These are phyloP conservation scores for Lasiodiplodia sp. DNA, from an alignment of 2,329 filamentous ascomycete genomes.

Conservation along the genomic window DNA sequence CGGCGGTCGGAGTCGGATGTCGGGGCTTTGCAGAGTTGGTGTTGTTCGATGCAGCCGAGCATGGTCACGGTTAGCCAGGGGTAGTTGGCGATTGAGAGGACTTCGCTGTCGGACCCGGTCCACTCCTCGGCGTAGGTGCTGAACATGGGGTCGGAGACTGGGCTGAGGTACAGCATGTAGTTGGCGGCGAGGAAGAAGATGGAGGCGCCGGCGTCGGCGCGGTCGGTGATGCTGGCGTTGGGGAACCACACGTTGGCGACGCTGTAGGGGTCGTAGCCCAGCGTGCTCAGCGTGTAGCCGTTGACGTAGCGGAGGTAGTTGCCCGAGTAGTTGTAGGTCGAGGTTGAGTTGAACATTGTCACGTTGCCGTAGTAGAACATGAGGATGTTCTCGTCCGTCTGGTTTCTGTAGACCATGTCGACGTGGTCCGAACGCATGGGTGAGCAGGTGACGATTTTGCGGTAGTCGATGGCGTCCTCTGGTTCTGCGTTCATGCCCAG, in stretches of 20 bases:
- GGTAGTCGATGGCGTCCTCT: not conserved
- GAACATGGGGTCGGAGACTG: not conserved
- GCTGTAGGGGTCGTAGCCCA: not conserved
- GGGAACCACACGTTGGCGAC: not conserved
- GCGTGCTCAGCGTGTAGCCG: not conserved
- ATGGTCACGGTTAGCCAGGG: not conserved
- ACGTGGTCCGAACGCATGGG: not conserved
- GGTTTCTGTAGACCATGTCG: not conserved
- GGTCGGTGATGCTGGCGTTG: not conserved
- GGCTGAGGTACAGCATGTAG: not conserved
- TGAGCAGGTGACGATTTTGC: conserved; percentile 4
- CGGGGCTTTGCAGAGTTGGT: not conserved
- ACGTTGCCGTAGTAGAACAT: not conserved
- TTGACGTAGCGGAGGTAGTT: conserved; percentile 2
- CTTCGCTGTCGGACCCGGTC: not conserved
- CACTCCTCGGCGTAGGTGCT: not conserved
- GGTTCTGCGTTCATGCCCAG: not conserved
- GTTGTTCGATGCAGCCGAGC: conserved; percentile 8
- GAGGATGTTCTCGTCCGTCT: not conserved
- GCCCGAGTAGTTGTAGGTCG: not conserved
- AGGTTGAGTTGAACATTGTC: not conserved
- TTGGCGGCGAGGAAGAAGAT: conserved; percentile 9
- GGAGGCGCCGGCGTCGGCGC: not conserved
- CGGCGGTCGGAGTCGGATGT: not conserved
- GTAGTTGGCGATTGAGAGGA: not conserved